Evolutionary conservation across 2,329 filamentous ascomycete species (phyloP), one percentile per base, ranked within the genome.

Genomic region (Microdochium nivale): DNA sequence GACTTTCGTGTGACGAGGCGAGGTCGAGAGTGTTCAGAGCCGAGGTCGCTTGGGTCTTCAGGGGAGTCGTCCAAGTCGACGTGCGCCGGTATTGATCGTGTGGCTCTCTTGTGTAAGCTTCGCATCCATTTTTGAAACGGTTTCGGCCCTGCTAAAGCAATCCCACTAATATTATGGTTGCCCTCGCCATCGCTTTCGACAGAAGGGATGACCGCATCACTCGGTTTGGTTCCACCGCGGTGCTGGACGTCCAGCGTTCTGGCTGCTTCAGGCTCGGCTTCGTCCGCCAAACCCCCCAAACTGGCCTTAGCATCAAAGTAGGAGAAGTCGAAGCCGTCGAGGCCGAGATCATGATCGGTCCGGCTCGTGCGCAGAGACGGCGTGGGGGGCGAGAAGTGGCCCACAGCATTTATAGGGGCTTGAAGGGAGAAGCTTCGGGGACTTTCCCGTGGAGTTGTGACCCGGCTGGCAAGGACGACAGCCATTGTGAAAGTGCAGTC

Each of bases 81-180:
- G 5, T 30, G 27, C 5, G 5, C 14, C 16, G 40, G 14, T 13
- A 19, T 23, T 44, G 64, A 69, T 40, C 69, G 73, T 51, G 73
- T 71, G 53, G 74, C 79, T 60, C 79, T 79, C 55, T 77, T 79
- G 54, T 86, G 80, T 21, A 92, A 69, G 3, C 79, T 86, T 56
- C 74, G 85, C 68, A 91, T 80, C 87, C 88, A 92, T 64, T 80
- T 84, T 47, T 80, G 77, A 60, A 92, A 90, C 2, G 84, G 81
- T 8, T 54, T 57, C 49, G 40, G 40, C 3, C 14, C 40, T 21
- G 40, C 5, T 19, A 5, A 19, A 3, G 21, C 8, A 5, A 11
- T 13, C 40, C 5, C 13, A 5, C 23, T 5, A 13, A 5, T 16
- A 8, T 5, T 7, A 7, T 3, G 14, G 14, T 21, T 19, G 40